Percentiles rank a stretch among this genome's conserved stretches.
Conservation (phyloP, 1,284 basidiomycete genomes). For the Apiotrichum domesticum region DNA sequence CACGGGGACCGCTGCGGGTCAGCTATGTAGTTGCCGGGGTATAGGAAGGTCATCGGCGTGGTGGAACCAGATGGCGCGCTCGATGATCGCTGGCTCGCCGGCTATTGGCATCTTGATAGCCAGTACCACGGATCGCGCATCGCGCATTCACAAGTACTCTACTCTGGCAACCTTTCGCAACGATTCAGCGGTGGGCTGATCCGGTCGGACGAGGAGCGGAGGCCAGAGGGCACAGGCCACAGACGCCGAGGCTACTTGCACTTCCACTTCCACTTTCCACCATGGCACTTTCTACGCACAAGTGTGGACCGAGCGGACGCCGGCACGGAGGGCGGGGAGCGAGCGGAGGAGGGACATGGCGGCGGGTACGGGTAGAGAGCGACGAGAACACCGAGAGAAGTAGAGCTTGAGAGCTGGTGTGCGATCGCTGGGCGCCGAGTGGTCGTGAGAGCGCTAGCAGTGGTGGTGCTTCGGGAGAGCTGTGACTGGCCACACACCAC, state of each 20-base stretch:
- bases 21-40: not conserved
- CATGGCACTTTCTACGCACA: constrained; percentile 22
- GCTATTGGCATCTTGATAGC: not conserved
- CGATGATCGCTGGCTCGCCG: not conserved
- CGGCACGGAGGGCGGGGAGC: constrained; percentile 24
- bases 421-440: too few species aligned
- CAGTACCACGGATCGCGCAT: too few species aligned
- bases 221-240: too few species aligned
- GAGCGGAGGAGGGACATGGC: constrained; percentile 39
- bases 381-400: not conserved
- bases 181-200: too few species aligned
- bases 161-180: too few species aligned
- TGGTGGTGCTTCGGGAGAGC: too few species aligned
- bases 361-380: not conserved
- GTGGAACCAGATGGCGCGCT: not conserved
- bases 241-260: too few species aligned
- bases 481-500: too few species aligned
- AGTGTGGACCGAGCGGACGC: constrained; percentile 33
- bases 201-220: too few species aligned
- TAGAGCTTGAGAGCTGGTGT: not conserved
- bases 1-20: constrained; percentile 6
- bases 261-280: too few species aligned
- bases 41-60: not conserved
- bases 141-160: too few species aligned
- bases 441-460: too few species aligned